Conservation (phyloP, 73 alveolate genomes). For the Effrenium voratum region DNA sequence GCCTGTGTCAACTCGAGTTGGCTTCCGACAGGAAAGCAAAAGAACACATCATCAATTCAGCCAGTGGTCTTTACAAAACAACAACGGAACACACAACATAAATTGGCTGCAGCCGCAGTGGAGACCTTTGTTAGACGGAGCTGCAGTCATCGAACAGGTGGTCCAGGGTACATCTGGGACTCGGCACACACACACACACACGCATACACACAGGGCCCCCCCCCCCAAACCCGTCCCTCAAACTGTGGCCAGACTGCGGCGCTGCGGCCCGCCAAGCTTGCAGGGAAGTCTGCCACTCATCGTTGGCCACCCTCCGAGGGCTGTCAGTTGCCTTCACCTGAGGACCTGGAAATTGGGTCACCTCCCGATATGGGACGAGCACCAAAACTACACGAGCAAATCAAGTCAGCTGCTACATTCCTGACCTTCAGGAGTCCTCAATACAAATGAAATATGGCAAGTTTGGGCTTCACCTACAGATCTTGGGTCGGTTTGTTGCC, state of each 20-base stretch:
- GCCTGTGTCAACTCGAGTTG: no score
- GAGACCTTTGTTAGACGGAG: no score
- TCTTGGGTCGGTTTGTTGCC: background rate
- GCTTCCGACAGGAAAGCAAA: no score
- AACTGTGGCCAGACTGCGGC: background rate
- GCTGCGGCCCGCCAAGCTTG: constrained; percentile 39
- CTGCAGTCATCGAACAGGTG: no score
- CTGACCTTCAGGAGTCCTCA: background rate
- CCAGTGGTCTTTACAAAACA: no score
- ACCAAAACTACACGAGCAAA: background rate
- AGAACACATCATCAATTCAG: no score
- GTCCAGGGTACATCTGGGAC: no score
- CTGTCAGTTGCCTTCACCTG: background rate
- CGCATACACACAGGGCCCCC: no score
- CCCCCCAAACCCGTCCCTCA: no score
- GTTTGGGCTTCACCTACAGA: background rate
- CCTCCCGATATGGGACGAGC: background rate
- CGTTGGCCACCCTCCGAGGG: constrained; percentile 70
- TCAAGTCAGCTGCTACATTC: background rate
- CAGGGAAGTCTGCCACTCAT: constrained; percentile 85
- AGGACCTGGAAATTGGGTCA: background rate
- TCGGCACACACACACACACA: no score
- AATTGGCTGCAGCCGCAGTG: no score
- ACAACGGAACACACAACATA: no score
- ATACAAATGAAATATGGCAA: background rate